Percentiles rank a stretch among this genome's conserved stretches.
These are phyloP conservation scores for Penicillium tannophilum DNA, from an alignment of 495 filamentous ascomycete genomes.

Conservation along the genomic window DNA sequence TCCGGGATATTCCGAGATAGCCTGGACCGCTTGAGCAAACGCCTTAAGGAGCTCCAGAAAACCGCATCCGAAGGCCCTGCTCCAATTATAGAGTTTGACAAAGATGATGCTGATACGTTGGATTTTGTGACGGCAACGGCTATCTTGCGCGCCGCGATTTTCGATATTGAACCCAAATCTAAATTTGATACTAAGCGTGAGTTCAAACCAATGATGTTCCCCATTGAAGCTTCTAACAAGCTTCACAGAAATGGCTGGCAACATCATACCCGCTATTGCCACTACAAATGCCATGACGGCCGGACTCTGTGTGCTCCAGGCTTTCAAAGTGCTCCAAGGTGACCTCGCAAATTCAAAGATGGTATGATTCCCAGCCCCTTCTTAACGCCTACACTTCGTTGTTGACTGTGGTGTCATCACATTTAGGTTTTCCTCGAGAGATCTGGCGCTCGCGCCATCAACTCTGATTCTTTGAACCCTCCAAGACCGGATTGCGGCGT, in stretches of 20 bases:
- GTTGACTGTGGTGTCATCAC: slow-evolving; percentile 8
- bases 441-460: slow-evolving; percentile 69
- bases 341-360: slow-evolving; percentile 66
- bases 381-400: not conserved
- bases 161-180: slow-evolving; percentile 83
- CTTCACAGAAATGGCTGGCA: slow-evolving; percentile 85
- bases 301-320: slow-evolving; percentile 87
- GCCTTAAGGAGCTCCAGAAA: slow-evolving; percentile 62
- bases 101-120: slow-evolving; percentile 93
- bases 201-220: slow-evolving; percentile 13
- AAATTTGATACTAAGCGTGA: slow-evolving; percentile 93
- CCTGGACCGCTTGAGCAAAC: slow-evolving; percentile 71
- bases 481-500: slow-evolving; percentile 82
- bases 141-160: slow-evolving; percentile 82
- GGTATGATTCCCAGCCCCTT: slow-evolving; percentile 29
- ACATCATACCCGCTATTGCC: slow-evolving; percentile 98
- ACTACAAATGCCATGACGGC: slow-evolving; percentile 98
- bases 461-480: slow-evolving; percentile 68
- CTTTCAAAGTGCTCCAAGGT: slow-evolving; percentile 83
- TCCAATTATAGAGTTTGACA: slow-evolving; percentile 85
- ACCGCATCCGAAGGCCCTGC: slow-evolving; percentile 48
- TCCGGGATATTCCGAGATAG: slow-evolving; percentile 43
- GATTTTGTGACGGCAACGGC: slow-evolving; percentile 93
- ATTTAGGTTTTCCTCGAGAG: slow-evolving; percentile 77
- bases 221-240: slow-evolving; percentile 3